Evolutionary conservation across 352 stramenopile genomes (phyloP).

Genomic region (Phytophthora cryptogea): DNA sequence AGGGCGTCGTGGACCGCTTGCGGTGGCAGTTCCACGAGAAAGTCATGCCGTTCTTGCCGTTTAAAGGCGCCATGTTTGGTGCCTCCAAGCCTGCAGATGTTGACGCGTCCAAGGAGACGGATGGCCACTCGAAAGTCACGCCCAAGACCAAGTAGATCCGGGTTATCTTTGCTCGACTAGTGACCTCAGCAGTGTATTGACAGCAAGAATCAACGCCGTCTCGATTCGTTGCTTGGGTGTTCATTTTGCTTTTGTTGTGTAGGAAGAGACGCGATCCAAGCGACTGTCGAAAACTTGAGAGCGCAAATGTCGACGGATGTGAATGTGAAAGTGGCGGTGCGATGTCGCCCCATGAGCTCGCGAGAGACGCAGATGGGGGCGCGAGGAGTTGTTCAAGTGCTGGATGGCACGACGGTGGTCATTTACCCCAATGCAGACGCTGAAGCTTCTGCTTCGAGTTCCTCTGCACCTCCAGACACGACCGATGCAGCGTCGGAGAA

Average conservation of each 20-base stretch:
- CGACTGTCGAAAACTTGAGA: conserved; percentile 1
- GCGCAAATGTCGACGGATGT: conserved; percentile 73
- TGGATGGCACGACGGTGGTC: conserved; percentile 58
- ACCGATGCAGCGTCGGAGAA: conserved; percentile 19
- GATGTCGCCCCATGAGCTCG: conserved; percentile 84
- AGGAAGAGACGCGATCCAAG: conserved; percentile 24
- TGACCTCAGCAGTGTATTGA: conserved; percentile 21
- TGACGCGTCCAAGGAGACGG: conserved; percentile 8
- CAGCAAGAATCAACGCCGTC: conserved; percentile 14
- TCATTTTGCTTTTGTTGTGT: background rate
- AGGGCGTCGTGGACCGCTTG: conserved; percentile 74
- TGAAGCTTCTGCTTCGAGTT: conserved; percentile 16
- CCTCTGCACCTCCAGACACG: conserved; percentile 10
- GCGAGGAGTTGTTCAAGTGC: conserved; percentile 56
- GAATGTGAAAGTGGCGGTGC: conserved; percentile 91
- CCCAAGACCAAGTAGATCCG: conserved; percentile 36
- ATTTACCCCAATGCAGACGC: conserved; percentile 44
- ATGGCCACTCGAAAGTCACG: conserved; percentile 43
- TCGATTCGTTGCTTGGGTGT: conserved; percentile 4
- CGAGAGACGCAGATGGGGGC: conserved; percentile 73
- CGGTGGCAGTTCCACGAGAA: conserved; percentile 85
- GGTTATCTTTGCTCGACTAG: conserved; percentile 3
- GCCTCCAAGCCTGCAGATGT: conserved; percentile 6
- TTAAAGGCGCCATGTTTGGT: conserved; percentile 56
- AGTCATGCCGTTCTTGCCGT: conserved; percentile 70